Conservation (phyloP, 495 filamentous ascomycete species). For the Podospora bellae-mahoneyi region DNA sequence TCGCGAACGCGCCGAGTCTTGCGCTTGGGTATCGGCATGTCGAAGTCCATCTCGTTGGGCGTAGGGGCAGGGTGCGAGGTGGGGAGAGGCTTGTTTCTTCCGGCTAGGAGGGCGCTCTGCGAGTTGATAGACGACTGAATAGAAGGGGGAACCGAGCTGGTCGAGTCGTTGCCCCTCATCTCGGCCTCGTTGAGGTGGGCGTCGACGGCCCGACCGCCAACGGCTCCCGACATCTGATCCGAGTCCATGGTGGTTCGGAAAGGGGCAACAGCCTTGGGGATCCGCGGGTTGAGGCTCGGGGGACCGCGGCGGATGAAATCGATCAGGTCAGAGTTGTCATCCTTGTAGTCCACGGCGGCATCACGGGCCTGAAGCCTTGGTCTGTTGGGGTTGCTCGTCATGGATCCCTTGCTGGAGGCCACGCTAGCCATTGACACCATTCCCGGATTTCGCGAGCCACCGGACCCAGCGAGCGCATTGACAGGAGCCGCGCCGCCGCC, state of each 20-base stretch:
- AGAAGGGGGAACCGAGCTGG: slow-evolving; percentile 32
- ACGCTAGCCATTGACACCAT: slow-evolving; percentile 30
- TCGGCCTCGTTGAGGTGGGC: slow-evolving; percentile 44
- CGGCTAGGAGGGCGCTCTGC: slow-evolving; percentile 47
- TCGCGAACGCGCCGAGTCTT: slow-evolving; percentile 78
- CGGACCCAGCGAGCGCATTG: slow-evolving; percentile 16
- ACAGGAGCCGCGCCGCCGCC: slow-evolving; percentile 29
- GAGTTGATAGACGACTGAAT: slow-evolving; percentile 51
- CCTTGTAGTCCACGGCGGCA: slow-evolving; percentile 56
- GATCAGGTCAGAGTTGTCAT: slow-evolving; percentile 78
- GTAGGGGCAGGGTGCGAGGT: not conserved
- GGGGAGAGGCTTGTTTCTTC: slow-evolving; percentile 25
- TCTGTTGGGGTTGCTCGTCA: slow-evolving; percentile 34
- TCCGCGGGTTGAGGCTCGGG: slow-evolving; percentile 58
- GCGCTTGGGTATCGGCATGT: slow-evolving; percentile 56
- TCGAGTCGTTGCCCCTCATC: slow-evolving; percentile 40
- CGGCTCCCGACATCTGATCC: slow-evolving; percentile 61
- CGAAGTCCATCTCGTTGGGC: slow-evolving; percentile 37
- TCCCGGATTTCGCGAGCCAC: slow-evolving; percentile 26
- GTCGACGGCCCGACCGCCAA: slow-evolving; percentile 50
- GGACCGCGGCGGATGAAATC: slow-evolving; percentile 91
- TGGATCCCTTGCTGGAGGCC: slow-evolving; percentile 28
- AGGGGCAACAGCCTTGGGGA: slow-evolving; percentile 79
- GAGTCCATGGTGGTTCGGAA: slow-evolving; percentile 84
- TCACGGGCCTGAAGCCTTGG: slow-evolving; percentile 67